These are phyloP conservation scores for Aspergillus coremiiformis DNA, from an alignment of 495 filamentous ascomycete species.

Conservation along the genomic window DNA sequence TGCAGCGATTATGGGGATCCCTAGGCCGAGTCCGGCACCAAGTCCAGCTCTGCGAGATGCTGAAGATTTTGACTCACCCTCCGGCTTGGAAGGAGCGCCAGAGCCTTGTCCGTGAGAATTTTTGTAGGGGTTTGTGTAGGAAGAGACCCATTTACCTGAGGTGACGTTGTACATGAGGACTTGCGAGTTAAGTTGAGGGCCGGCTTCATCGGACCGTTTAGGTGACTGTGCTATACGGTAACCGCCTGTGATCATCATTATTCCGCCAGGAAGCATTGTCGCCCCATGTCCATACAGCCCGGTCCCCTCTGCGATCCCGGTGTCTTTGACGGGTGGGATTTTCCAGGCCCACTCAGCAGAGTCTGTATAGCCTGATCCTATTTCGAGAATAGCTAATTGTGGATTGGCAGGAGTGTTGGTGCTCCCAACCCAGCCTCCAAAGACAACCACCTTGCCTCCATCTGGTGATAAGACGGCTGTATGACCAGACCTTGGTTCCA, in stretches of 20 bases:
- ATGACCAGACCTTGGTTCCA: constrained; percentile 82
- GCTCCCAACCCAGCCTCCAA: constrained; percentile 90
- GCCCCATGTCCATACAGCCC: constrained; percentile 85
- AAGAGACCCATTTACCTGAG: constrained; percentile 59
- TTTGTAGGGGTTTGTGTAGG: constrained; percentile 56
- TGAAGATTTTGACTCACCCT: constrained; percentile 7
- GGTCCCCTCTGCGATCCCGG: constrained; percentile 38
- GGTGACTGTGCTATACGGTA: constrained; percentile 54
- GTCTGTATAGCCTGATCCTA: constrained; percentile 65
- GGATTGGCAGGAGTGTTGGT: constrained; percentile 64
- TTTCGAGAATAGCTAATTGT: constrained; percentile 65
- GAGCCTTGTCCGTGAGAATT: not conserved
- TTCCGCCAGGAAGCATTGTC: constrained; percentile 70
- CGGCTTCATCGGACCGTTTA: constrained; percentile 32
- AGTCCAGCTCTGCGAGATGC: constrained; percentile 54
- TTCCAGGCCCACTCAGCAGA: constrained; percentile 67
- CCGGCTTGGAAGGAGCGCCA: not conserved
- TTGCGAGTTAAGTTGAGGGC: constrained; percentile 30
- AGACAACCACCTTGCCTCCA: constrained; percentile 63
- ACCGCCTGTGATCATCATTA: constrained; percentile 87
- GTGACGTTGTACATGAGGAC: constrained; percentile 73
- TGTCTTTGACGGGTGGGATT: constrained; percentile 41
- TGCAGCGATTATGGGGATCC: constrained; percentile 46
- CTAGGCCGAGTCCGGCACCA: constrained; percentile 68
- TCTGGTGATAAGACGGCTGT: constrained; percentile 72